These are phyloP conservation scores for Leccinellum luteum DNA, from an alignment of 768 basidiomycete genomes.

Conservation along the genomic window DNA sequence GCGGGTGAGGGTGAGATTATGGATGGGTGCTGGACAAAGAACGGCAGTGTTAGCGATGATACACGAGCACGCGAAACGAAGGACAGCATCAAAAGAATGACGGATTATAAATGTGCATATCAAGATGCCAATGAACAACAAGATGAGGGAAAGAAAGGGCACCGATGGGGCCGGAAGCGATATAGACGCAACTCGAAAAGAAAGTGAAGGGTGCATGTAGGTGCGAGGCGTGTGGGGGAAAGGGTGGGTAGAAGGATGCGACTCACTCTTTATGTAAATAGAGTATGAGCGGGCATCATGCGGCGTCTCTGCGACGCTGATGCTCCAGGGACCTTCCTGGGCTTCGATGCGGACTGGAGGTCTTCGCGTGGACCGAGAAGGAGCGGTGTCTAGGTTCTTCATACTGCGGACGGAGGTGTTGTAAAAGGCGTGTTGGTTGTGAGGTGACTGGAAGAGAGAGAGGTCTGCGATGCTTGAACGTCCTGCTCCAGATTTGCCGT, in stretches of 20 bases:
- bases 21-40: conserved; percentile 67
- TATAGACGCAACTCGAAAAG: conserved; percentile 22
- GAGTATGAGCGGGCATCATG: conserved; percentile 67
- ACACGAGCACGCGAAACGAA: conserved; percentile 17
- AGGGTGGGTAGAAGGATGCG: conserved; percentile 22
- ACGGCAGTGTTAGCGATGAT: conserved; percentile 29
- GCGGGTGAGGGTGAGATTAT: conserved; percentile 84
- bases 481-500: conserved; percentile 35
- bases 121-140: conserved; percentile 15
- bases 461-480: conserved; percentile 39
- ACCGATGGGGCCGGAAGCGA: conserved; percentile 29
- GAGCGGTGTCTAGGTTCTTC: conserved; percentile 43
- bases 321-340: conserved; percentile 82
- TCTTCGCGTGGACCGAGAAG: conserved; percentile 42
- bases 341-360: conserved; percentile 62
- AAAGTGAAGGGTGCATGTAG: conserved; percentile 16
- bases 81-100: conserved; percentile 12
- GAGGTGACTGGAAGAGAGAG: conserved; percentile 41
- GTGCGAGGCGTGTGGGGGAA: conserved; percentile 16
- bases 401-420: conserved; percentile 37
- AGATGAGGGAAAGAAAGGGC: conserved; percentile 16
- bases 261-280: conserved; percentile 89
- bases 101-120: conserved; percentile 12
- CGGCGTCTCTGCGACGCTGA: conserved; percentile 85
- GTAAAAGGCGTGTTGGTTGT: conserved; percentile 32